Percentiles rank a stretch among this genome's conserved stretches.
These are phyloP conservation scores for Phytophthora pistaciae DNA, from an alignment of 352 stramenopile species.

Conservation along the genomic window DNA sequence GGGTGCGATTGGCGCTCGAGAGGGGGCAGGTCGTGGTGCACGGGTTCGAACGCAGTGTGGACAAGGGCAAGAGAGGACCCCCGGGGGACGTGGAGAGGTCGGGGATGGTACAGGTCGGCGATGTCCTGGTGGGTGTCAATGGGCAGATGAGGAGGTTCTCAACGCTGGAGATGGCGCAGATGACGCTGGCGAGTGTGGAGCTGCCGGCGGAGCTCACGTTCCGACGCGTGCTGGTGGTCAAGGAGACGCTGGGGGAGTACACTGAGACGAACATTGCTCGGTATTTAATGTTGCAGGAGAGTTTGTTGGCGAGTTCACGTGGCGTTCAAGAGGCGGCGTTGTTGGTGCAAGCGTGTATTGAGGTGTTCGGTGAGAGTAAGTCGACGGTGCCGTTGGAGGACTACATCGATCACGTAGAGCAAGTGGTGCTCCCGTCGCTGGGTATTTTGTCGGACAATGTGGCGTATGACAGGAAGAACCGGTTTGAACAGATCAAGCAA, in stretches of 20 bases:
- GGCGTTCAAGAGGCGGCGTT: constrained; percentile 52
- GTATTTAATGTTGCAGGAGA: constrained; percentile 58
- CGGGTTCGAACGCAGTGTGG: constrained; percentile 45
- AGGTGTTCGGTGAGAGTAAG: constrained; percentile 52
- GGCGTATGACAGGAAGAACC: constrained; percentile 17
- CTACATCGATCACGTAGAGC: constrained; percentile 65
- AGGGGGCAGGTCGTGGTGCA: constrained; percentile 58
- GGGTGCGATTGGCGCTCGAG: constrained; percentile 51
- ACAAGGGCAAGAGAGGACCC: constrained; percentile 30
- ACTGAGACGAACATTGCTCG: constrained; percentile 57
- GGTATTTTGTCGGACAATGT: constrained; percentile 10
- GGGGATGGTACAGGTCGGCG: constrained; percentile 52
- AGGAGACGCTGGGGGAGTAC: constrained; percentile 71
- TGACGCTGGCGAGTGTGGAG: constrained; percentile 43
- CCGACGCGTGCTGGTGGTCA: constrained; percentile 48
- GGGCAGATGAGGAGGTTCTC: constrained; percentile 48
- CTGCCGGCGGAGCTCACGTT: constrained; percentile 69
- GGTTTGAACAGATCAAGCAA: constrained; percentile 54
- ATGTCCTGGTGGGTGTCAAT: constrained; percentile 75
- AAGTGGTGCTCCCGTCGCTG: constrained; percentile 43
- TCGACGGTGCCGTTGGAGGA: constrained; percentile 49
- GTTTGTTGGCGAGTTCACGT: constrained; percentile 39
- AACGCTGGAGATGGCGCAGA: constrained; percentile 55
- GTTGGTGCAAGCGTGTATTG: constrained; percentile 64
- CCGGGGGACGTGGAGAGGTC: constrained; percentile 52